These are phyloP conservation scores for Codiaeum variegatum DNA, from an alignment of 441 rosid genomes.

Conservation along the genomic window DNA sequence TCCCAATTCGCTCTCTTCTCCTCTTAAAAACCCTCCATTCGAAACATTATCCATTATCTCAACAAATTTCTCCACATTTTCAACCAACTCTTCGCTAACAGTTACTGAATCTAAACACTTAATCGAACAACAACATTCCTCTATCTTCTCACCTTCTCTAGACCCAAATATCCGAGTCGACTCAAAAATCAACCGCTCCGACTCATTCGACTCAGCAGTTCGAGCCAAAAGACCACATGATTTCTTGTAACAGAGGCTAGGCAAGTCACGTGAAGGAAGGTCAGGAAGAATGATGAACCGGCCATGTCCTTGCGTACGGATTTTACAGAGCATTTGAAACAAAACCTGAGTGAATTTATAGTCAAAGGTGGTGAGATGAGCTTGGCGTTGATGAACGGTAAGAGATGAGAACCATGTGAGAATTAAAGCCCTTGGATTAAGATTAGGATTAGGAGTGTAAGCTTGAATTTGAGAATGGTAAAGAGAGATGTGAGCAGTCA, in stretches of 20 bases:
- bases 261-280: slow-evolving; percentile 66
- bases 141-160: slow-evolving; percentile 53
- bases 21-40: slow-evolving; percentile 67
- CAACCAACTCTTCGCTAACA: slow-evolving; percentile 54
- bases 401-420: slow-evolving; percentile 89
- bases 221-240: slow-evolving; percentile 79
- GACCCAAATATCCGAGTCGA: slow-evolving; percentile 66
- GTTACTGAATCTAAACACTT: slow-evolving; percentile 59
- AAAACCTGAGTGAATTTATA: slow-evolving; percentile 52
- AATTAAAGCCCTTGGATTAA: slow-evolving; percentile 56
- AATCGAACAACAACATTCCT: slow-evolving; percentile 53
- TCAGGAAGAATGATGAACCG: slow-evolving; percentile 85
- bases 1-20: slow-evolving; percentile 68
- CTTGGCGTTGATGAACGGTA: slow-evolving; percentile 67
- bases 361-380: slow-evolving; percentile 68
- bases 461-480: slow-evolving; percentile 49
- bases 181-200: slow-evolving; percentile 50
- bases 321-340: slow-evolving; percentile 68
- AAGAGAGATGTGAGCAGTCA: slow-evolving; percentile 88
- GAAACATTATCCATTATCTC: slow-evolving; percentile 68
- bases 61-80: slow-evolving; percentile 63
- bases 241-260: slow-evolving; percentile 72
- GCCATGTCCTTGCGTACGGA: slow-evolving; percentile 59
- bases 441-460: slow-evolving; percentile 27
- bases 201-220: slow-evolving; percentile 47